Evolutionary conservation across 2,329 filamentous ascomycete species (phyloP), one percentile per base, ranked within the genome.

Genomic region (Acephala macrosclerotiorum): DNA sequence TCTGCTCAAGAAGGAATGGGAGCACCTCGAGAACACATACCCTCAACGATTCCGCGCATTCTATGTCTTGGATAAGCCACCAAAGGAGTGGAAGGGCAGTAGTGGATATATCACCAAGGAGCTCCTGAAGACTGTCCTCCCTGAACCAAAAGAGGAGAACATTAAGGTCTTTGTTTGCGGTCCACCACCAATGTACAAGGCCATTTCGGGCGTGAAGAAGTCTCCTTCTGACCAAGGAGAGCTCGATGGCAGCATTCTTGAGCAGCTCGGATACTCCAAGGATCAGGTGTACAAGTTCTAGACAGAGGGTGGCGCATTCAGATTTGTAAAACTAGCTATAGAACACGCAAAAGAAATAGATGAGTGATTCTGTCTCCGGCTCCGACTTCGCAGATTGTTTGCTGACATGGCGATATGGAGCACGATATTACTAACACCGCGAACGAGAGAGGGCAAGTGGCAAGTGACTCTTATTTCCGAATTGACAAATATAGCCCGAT

Each of bases 231-330:
- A 99, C 79, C 96, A 99, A 83, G 96, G 96, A 73, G 95, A 98
- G 82, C 85, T 99, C 45, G 71, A 83, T 83, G 9, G 96, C 92
- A 68, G 65, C 69, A 83, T 90, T 70, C 83, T 99, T 71, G 91
- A 93, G 82, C 93, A 97, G 75, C 84, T 97, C 42, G 94, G 94
- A 49, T 94, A 93, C 81, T 84, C 76, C 71, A 89, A 93, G 84
- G 92, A 98, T 66, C 96, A 98, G 83, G 94, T 98, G 40, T 97
- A 93, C 85, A 98, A 98, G 87, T 97, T 97, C 76, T 97, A 89
- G 68, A 75, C 22, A 38, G 53, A 20, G 16, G 8, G 36, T 16
- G 11, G 9, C 8, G 22, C n/a, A 38, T 33, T 16, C 14, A 20
- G 18, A 57, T n/a, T 47, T 64, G 63, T 68, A 66, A 42, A 59